Evolutionary conservation across 2,329 filamentous ascomycete genomes (phyloP).

Genomic region (Colletotrichum echinochloae): DNA sequence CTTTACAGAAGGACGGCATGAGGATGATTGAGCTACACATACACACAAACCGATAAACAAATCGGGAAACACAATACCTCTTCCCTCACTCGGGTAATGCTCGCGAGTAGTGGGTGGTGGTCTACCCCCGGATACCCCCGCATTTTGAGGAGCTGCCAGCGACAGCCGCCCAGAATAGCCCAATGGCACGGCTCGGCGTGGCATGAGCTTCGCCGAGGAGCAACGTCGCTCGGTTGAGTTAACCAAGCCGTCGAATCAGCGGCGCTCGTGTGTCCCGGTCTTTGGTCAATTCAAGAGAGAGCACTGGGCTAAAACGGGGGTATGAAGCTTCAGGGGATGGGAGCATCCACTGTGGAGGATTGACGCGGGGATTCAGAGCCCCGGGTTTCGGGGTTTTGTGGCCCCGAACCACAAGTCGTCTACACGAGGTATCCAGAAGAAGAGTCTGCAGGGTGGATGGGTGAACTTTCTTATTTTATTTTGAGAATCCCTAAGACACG

Average conservation of each 20-base stretch:
- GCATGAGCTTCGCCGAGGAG: not conserved
- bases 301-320: slow-evolving; percentile 8
- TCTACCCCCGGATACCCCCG: slow-evolving; percentile 4
- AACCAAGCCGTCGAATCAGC: slow-evolving; percentile 14
- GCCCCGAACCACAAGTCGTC: not conserved
- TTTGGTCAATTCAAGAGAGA: not conserved
- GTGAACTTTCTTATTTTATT: not conserved
- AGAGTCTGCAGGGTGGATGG: not conserved
- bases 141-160: slow-evolving; percentile 34
- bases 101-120: not conserved
- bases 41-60: not conserved
- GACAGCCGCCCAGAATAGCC: not conserved
- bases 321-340: slow-evolving; percentile 1
- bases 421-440: not conserved
- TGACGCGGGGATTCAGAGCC: slow-evolving; percentile 14
- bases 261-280: not conserved
- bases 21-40: not conserved
- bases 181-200: slow-evolving; percentile 2
- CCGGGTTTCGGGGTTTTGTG: slow-evolving; percentile 18
- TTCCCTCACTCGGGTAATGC: slow-evolving; percentile 1
- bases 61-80: slow-evolving; percentile 1
- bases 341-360: not conserved
- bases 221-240: not conserved
- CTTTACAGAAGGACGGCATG: too few species aligned
- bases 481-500: too few species aligned